Conservation (phyloP, 2,329 filamentous ascomycete species). For the Ilyonectria destructans region DNA sequence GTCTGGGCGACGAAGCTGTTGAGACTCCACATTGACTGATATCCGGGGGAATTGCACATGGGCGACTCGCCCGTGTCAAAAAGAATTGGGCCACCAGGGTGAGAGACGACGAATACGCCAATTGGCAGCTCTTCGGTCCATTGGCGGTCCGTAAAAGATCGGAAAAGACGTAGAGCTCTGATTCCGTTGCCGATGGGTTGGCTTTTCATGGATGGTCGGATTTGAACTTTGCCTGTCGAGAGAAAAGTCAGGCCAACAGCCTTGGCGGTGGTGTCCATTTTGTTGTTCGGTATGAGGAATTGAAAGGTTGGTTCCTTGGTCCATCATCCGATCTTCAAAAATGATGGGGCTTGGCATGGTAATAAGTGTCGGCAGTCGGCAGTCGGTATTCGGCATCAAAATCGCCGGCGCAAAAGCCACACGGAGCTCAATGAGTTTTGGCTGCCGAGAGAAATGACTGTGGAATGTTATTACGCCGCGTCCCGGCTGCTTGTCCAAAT, state of each 20-base stretch:
- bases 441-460: no score
- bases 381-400: no score
- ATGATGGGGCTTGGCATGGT: no score
- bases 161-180: conserved; percentile 11
- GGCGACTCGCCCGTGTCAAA: conserved; percentile 30
- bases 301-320: no score
- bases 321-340: no score
- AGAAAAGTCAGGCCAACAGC: background rate
- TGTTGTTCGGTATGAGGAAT: no score
- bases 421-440: no score
- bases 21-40: conserved; percentile 14
- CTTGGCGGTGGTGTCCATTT: background rate
- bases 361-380: no score
- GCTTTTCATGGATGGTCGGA: conserved; percentile 7
- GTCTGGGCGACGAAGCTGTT: background rate
- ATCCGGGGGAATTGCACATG: conserved; percentile 20
- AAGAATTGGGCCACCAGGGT: conserved; percentile 20
- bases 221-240: conserved; percentile 19
- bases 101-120: conserved; percentile 24
- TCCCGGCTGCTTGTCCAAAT: no score
- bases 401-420: no score
- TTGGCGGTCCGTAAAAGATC: conserved; percentile 18
- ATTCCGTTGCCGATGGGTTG: conserved; percentile 11
- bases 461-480: no score
- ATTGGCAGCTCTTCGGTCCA: conserved; percentile 23